phyloP scores from a whole-genome alignment of 805 yeast species.

The Suhomyces faveliae region DNA sequence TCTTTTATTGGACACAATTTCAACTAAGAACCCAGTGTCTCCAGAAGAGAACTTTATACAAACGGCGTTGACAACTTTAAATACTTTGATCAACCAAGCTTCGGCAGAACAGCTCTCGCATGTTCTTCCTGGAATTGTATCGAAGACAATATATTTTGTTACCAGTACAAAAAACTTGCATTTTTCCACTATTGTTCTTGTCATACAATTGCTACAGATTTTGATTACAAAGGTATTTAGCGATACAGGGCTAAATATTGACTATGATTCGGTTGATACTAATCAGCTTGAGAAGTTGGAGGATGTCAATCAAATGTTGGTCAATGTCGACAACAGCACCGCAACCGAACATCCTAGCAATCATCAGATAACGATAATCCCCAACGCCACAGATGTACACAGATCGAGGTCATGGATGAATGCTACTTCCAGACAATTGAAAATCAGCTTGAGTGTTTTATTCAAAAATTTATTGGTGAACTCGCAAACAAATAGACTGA shows the following conservation, averaged over 20 bases:
- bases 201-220: constrained; percentile 21
- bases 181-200: constrained; percentile 18
- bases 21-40: constrained; percentile 7
- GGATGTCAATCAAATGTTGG: constrained; percentile 15
- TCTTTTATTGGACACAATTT: constrained; percentile 20
- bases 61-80: constrained; percentile 13
- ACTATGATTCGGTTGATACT: neutral
- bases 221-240: constrained; percentile 30
- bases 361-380: neutral
- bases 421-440: constrained; percentile 39
- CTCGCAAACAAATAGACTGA: constrained; percentile 16
- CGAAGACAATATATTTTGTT: constrained; percentile 30
- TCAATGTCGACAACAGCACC: neutral
- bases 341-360: neutral
- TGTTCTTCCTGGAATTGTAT: constrained; percentile 41
- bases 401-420: constrained; percentile 33
- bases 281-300: constrained; percentile 9
- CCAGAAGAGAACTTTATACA: constrained; percentile 18
- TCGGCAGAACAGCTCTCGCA: constrained; percentile 33
- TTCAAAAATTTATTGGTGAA: constrained; percentile 29
- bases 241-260: constrained; percentile 19
- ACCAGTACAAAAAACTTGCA: constrained; percentile 22
- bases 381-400: neutral
- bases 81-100: constrained; percentile 16
- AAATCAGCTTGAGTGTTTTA: constrained; percentile 30